Conservation (phyloP, 306 rosid species). For the Castanea crenata region DNA sequence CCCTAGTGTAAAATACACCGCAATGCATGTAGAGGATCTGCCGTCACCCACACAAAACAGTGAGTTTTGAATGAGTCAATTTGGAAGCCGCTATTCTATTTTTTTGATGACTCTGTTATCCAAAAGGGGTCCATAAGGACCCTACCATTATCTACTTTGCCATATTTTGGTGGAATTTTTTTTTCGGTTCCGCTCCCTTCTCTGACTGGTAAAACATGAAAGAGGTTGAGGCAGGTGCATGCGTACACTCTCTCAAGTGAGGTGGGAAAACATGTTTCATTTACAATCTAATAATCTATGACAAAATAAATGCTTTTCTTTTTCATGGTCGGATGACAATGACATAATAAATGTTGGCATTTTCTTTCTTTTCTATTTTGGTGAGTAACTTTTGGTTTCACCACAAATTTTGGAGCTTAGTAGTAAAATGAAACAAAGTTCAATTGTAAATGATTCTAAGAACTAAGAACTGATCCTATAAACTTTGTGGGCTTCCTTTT, state of each 20-base stretch:
- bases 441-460: not conserved
- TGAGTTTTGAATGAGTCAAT: conserved; percentile 27
- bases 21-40: not conserved
- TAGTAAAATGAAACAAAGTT: not conserved
- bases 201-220: conserved; percentile 28
- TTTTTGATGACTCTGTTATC: conserved; percentile 20
- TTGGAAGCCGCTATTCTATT: conserved; percentile 31
- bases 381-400: not conserved
- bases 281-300: not conserved
- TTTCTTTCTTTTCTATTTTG: not conserved
- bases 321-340: too few relatives aligned
- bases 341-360: too few relatives aligned
- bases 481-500: too few relatives aligned
- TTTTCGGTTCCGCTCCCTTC: conserved; percentile 25
- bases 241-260: not conserved
- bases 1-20: not conserved
- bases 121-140: conserved; percentile 37
- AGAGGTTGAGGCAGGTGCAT: conserved; percentile 7
- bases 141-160: conserved; percentile 55
- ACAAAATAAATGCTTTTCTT: not conserved
- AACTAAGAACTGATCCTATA: not conserved
- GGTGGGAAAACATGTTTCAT: not conserved
- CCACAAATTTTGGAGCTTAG: not conserved
- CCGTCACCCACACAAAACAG: conserved; percentile 6
- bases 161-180: not conserved